Conservation (phyloP, 2,329 filamentous ascomycete genomes). For the Emergomyces africanus region DNA sequence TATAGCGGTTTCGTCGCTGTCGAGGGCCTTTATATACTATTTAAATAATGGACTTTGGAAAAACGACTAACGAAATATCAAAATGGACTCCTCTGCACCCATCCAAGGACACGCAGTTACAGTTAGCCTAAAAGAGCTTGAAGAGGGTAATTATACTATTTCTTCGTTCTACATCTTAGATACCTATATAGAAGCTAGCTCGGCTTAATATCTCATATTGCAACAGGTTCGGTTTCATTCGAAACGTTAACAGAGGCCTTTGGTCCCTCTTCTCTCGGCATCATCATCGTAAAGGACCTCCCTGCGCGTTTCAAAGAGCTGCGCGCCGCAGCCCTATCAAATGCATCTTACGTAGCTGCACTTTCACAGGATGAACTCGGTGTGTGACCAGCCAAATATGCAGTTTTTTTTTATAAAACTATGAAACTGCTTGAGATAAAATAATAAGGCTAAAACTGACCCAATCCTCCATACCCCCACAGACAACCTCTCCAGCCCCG, state of each 20-base stretch:
- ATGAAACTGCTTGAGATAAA: neutral
- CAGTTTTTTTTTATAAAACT: neutral
- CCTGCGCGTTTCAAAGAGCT: conserved; percentile 59
- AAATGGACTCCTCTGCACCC: neutral
- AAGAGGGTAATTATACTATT: conserved; percentile 27
- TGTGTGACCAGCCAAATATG: conserved; percentile 21
- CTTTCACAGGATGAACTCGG: conserved; percentile 59
- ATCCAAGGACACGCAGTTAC: conserved; percentile 30
- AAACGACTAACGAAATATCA: neutral
- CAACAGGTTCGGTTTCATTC: conserved; percentile 29
- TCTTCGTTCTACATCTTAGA: neutral
- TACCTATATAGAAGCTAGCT: too few relatives aligned
- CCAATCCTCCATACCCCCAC: neutral
- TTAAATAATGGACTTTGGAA: too few relatives aligned
- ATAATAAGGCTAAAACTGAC: neutral
- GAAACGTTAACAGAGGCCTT: conserved; percentile 53
- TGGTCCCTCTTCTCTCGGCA: conserved; percentile 78
- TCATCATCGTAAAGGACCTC: conserved; percentile 83
- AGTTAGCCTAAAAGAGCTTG: conserved; percentile 37
- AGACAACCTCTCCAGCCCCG: conserved; percentile 31
- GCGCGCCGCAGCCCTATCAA: conserved; percentile 63
- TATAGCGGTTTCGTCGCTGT: too few relatives aligned
- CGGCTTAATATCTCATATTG: neutral
- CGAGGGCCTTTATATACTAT: too few relatives aligned
- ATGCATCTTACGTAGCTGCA: conserved; percentile 79